phyloP scores from a whole-genome alignment of 176 grass and related monocot species.

The Oryza punctata region DNA sequence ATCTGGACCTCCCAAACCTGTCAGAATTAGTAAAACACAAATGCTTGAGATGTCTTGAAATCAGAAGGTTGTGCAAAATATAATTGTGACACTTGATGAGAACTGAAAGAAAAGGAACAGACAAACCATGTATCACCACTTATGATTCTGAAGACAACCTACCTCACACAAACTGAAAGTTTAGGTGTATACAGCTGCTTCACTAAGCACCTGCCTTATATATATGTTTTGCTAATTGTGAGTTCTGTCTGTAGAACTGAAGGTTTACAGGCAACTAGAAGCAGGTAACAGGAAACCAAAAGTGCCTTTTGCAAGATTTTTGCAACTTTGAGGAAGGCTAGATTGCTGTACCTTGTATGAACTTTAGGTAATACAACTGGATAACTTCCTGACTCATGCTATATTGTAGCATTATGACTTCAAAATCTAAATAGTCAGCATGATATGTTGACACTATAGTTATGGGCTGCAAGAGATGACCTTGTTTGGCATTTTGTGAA shows the following conservation, averaged over 20 bases:
- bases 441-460: background rate
- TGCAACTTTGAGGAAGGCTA: background rate
- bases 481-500: background rate
- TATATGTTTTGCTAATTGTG: background rate
- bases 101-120: background rate
- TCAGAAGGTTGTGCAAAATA: background rate
- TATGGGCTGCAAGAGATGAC: background rate
- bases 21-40: background rate
- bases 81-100: background rate
- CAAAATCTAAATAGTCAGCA: background rate
- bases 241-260: background rate
- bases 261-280: background rate
- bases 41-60: background rate
- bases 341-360: background rate
- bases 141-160: background rate
- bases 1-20: constrained; percentile 87
- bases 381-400: background rate
- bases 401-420: background rate
- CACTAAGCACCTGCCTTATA: background rate
- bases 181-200: background rate
- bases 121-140: background rate
- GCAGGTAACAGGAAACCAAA: background rate
- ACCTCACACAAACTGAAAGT: background rate
- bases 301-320: background rate
- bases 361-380: background rate